Conservation (phyloP, 139 green algal genomes). For the Chlorella sorokiniana region DNA sequence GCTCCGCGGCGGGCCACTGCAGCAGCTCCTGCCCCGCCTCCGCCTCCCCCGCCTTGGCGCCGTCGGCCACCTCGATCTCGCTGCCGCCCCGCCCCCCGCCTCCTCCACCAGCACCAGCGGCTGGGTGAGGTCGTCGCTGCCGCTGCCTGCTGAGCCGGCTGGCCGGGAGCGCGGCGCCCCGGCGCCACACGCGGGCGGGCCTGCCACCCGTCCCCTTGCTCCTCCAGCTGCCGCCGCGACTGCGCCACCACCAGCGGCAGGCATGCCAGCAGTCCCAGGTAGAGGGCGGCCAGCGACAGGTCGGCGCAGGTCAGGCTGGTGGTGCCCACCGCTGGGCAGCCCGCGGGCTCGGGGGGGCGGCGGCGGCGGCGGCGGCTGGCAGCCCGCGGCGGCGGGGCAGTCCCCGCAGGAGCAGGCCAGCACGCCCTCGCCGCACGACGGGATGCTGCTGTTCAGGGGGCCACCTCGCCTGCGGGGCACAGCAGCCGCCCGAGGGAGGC, state of each 20-base stretch:
- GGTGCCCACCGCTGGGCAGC: slow-evolving; percentile 59
- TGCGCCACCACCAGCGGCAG: slow-evolving; percentile 28
- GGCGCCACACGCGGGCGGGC: background rate
- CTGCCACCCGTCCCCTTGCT: background rate
- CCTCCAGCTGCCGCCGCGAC: background rate
- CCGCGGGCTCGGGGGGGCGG: slow-evolving; percentile 38
- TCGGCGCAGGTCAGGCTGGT: slow-evolving; percentile 59
- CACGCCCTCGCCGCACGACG: slow-evolving; percentile 68
- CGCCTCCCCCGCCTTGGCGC: background rate
- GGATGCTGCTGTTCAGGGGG: slow-evolving; percentile 49
- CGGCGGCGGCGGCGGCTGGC: slow-evolving; percentile 49
- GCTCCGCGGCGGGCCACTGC: slow-evolving; percentile 41
- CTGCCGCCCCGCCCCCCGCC: too few relatives aligned
- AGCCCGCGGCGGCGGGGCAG: slow-evolving; percentile 76
- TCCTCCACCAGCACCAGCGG: background rate
- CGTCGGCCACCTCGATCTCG: background rate
- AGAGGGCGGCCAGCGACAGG: slow-evolving; percentile 63
- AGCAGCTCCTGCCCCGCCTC: slow-evolving; percentile 26
- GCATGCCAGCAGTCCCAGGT: slow-evolving; percentile 44
- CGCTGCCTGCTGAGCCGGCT: background rate
- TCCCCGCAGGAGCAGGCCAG: slow-evolving; percentile 89
- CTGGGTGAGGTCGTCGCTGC: background rate
- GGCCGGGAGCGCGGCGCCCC: background rate
- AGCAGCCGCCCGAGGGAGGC: background rate
- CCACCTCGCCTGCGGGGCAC: slow-evolving; percentile 45